A percentile compares a stretch with the other conserved stretches of the same genome.
phyloP scores from a whole-genome alignment of 139 green algal genomes.

The Chlamydomonas sphaeroides region DNA sequence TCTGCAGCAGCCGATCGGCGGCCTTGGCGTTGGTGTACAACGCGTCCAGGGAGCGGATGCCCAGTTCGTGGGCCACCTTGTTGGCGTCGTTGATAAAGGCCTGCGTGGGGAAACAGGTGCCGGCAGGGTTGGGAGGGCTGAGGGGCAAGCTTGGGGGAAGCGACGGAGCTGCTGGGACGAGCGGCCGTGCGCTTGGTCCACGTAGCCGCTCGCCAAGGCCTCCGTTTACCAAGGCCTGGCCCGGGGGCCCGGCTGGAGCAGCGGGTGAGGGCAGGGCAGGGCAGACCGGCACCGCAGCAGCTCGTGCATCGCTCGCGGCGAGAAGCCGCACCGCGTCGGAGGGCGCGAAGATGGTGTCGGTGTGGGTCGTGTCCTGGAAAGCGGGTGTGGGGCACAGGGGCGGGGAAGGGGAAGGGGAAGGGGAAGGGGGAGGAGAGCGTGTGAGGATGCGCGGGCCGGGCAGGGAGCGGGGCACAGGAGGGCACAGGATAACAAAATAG shows the following conservation, averaged over 20 bases:
- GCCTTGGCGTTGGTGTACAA: neutral
- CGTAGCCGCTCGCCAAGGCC: too few species aligned
- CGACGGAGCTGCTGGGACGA: neutral
- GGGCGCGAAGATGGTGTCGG: neutral
- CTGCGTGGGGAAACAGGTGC: neutral
- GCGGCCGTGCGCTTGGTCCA: too few species aligned
- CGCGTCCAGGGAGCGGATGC: neutral
- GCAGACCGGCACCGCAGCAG: neutral
- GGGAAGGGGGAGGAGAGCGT: neutral
- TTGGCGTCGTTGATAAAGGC: neutral
- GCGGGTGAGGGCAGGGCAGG: neutral
- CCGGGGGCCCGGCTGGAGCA: neutral
- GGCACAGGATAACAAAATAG: too few species aligned
- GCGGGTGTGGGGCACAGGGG: neutral
- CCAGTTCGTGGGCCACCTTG: neutral
- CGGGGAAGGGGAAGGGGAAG: neutral
- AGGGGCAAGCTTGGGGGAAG: neutral
- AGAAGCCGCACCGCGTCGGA: neutral
- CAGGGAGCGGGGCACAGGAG: too few species aligned
- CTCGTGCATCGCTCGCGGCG: neutral
- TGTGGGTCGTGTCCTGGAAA: neutral
- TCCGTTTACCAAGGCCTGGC: too few species aligned
- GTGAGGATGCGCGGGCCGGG: too few species aligned
- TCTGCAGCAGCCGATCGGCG: constrained; percentile 11
- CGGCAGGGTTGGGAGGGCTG: neutral